These are phyloP conservation scores for Trametes sp. DNA, from an alignment of 1,284 basidiomycete species.

Conservation along the genomic window DNA sequence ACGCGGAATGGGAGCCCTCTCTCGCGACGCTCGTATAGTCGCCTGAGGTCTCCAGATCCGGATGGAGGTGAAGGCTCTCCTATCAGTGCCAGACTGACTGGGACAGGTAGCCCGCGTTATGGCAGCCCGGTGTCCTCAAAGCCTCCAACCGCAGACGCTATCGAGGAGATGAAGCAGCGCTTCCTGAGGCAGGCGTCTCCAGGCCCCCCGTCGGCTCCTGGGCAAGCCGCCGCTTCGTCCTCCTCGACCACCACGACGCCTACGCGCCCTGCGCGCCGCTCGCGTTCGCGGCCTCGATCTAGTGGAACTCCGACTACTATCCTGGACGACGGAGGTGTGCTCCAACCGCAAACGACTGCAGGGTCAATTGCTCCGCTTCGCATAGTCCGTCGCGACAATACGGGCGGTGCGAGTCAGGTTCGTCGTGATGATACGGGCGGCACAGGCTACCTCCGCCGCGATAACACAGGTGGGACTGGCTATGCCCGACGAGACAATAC, in stretches of 20 bases:
- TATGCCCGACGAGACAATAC: constrained; percentile 24
- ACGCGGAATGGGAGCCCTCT: constrained; percentile 35
- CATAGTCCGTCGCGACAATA: constrained; percentile 17
- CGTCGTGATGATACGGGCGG: constrained; percentile 16
- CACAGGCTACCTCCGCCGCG: constrained; percentile 16
- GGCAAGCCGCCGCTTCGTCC: constrained; percentile 19
- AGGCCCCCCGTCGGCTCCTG: constrained; percentile 29
- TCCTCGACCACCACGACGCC: constrained; percentile 36
- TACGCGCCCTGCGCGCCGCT: constrained; percentile 33
- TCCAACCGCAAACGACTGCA: constrained; percentile 5
- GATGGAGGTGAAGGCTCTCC: constrained; percentile 30
- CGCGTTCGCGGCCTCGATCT: constrained; percentile 34
- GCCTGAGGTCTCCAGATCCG: constrained; percentile 39
- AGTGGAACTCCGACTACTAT: constrained; percentile 20
- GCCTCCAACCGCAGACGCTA: constrained; percentile 55
- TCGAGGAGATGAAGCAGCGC: constrained; percentile 70
- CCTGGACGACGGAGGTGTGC: neutral
- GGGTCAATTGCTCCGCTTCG: constrained; percentile 16
- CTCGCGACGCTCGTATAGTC: constrained; percentile 42
- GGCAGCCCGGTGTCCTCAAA: constrained; percentile 36
- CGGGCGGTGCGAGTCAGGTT: constrained; percentile 23
- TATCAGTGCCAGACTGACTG: constrained; percentile 22
- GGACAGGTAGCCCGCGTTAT: constrained; percentile 32
- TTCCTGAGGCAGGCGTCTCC: constrained; percentile 52
- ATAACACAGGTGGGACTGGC: constrained; percentile 31